Conservation (phyloP, 306 rosid genomes). For the Vigna angularis region DNA sequence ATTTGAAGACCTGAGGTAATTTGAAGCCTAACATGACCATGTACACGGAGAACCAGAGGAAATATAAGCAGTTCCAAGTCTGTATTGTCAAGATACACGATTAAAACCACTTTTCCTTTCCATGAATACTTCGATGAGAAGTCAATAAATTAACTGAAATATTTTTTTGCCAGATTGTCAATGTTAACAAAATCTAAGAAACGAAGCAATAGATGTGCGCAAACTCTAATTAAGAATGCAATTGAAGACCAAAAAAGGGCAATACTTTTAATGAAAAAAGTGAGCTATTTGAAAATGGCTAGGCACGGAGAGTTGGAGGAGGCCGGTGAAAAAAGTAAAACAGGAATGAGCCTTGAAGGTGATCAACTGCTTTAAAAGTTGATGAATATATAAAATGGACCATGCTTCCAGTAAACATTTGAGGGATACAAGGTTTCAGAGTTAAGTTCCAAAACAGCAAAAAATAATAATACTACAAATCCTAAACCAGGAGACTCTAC, state of each 20-base stretch:
- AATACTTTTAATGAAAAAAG: too few relatives aligned
- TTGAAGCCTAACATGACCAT: background rate
- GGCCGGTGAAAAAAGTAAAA: too few relatives aligned
- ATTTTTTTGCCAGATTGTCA: too few relatives aligned
- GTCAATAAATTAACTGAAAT: background rate
- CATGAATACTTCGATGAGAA: background rate
- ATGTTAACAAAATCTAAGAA: too few relatives aligned
- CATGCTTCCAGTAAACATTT: background rate
- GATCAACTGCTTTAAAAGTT: background rate
- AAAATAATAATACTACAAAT: background rate
- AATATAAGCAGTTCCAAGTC: background rate
- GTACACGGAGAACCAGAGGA: background rate
- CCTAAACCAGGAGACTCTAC: background rate
- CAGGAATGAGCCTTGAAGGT: background rate
- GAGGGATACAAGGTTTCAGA: background rate
- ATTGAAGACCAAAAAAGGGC: background rate
- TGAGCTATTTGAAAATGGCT: background rate
- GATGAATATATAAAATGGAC: background rate
- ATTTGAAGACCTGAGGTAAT: background rate
- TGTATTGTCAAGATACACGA: background rate
- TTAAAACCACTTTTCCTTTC: too few relatives aligned
- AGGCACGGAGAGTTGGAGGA: too few relatives aligned
- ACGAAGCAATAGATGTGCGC: background rate
- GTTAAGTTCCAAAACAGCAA: background rate
- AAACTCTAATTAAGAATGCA: background rate